Base-by-base conservation (phyloP, 805 yeast species). In the Ogataea haglerorum region DNA sequence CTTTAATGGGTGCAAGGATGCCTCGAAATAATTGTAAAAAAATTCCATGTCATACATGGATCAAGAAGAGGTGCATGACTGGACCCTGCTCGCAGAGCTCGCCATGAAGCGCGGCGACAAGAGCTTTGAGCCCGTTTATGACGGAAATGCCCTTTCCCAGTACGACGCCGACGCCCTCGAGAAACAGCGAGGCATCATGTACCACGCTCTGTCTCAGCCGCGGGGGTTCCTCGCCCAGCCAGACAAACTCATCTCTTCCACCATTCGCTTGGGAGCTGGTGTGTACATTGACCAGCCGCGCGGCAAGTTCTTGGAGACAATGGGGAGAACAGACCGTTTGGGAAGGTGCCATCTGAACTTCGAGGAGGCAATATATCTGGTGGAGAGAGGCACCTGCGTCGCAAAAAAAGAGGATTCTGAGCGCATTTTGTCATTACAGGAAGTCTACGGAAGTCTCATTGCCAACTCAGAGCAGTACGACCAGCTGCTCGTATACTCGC, bases 311-410 rank as follows among this genome's bases (percentile, higher is more conserved):
- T 72, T 87, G 51, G 78, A 78, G 45, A 81, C 85, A 22, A 73
- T 85, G 65, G 98, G 98, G 0, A 60, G 55, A 26, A 70, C 78
- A 1, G 80, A 76, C 43, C 59, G 62, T 12, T 53, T 65, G 2
- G 76, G 75, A 2, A 63, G 70, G 4, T 61, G 67, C 13, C 64
- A 78, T 36, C 65, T 90, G 26, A 66, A 62, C 16, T 75, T 76
- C 13, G 78, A 85, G 43, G 98, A 90, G 52, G 73, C 81, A 6
- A 65, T 88, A 1, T 90, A 89, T 58, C 64, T 90, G 40, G 75
- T 82, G 2, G 96, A 90, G 57, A 68, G 98, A 55, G 97, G 97
- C 2, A 70, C 81, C 3, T 62, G 66, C 40, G 42, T 63, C 17
- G 57, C 58, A 16, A 56, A 47, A 36, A 34, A 38, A 27, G 43